A percentile compares a stretch with the other conserved stretches of the same genome.
phyloP scores from a whole-genome alignment of 2,329 filamentous ascomycete genomes.

The Fusarium succisae region DNA sequence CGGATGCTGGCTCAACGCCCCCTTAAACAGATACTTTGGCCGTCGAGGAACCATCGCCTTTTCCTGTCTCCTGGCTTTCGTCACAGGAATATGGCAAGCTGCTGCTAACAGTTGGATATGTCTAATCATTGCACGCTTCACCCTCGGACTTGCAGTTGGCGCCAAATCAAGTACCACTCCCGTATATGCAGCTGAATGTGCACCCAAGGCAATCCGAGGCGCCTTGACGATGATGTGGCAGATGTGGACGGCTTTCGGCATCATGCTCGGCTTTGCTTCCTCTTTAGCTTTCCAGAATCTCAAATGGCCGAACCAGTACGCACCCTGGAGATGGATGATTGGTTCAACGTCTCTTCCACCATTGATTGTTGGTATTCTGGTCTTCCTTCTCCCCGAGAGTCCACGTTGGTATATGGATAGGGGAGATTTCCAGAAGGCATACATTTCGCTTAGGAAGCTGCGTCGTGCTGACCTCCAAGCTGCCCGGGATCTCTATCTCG shows the following conservation, averaged over 20 bases:
- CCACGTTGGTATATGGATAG: not conserved
- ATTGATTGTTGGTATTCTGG: not conserved
- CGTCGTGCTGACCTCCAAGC: slow-evolving; percentile 59
- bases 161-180: slow-evolving; percentile 61
- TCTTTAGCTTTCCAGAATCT: slow-evolving; percentile 55
- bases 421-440: slow-evolving; percentile 53
- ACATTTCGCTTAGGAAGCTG: slow-evolving; percentile 55
- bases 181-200: slow-evolving; percentile 63
- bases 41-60: slow-evolving; percentile 72
- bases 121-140: slow-evolving; percentile 71
- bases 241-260: slow-evolving; percentile 65
- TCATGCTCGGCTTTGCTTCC: slow-evolving; percentile 71
- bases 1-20: slow-evolving; percentile 51
- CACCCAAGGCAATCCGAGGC: slow-evolving; percentile 62
- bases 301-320: slow-evolving; percentile 57
- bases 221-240: slow-evolving; percentile 66
- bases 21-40: slow-evolving; percentile 67
- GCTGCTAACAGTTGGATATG: slow-evolving; percentile 59
- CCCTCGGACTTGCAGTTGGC: slow-evolving; percentile 74
- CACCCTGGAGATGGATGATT: slow-evolving; percentile 1
- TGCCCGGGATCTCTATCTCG: slow-evolving; percentile 60
- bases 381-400: not conserved
- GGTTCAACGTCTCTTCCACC: slow-evolving; percentile 54
- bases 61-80: slow-evolving; percentile 63
- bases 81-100: slow-evolving; percentile 57